Percentiles rank a stretch among this genome's conserved stretches.
Conservation (phyloP, 495 filamentous ascomycete species). For the Tuber borchii region DNA sequence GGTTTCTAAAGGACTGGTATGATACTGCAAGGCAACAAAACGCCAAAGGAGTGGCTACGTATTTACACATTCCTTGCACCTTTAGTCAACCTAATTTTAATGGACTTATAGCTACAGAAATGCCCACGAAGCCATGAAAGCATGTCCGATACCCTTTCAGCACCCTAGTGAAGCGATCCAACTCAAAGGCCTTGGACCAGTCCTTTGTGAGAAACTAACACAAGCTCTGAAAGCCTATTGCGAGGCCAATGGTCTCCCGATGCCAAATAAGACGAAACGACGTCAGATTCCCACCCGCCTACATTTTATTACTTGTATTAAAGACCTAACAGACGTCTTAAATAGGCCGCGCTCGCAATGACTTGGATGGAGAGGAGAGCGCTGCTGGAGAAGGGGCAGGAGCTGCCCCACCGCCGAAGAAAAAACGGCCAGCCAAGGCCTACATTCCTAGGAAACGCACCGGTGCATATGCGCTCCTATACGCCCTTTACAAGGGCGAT, state of each 20-base stretch:
- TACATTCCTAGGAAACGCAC: conserved; percentile 69
- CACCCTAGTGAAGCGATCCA: conserved; percentile 70
- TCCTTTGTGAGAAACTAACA: conserved; percentile 63
- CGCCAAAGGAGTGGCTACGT: conserved; percentile 61
- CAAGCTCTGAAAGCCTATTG: conserved; percentile 63
- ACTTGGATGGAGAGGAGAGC: conserved; percentile 11
- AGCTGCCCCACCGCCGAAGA: conserved; percentile 53
- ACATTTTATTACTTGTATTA: background rate
- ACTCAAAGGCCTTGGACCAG: conserved; percentile 65
- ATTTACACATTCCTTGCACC: conserved; percentile 19
- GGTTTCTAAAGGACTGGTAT: conserved; percentile 74
- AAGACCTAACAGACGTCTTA: background rate
- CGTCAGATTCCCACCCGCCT: background rate
- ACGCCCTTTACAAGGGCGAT: conserved; percentile 58
- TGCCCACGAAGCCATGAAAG: conserved; percentile 74
- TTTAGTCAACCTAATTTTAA: background rate
- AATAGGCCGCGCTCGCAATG: background rate
- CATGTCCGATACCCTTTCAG: conserved; percentile 64
- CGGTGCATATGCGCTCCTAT: conserved; percentile 66
- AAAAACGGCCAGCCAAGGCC: conserved; percentile 55
- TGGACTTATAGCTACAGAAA: conserved; percentile 57
- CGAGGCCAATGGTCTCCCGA: conserved; percentile 60
- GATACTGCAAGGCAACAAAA: conserved; percentile 66
- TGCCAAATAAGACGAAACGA: conserved; percentile 54
- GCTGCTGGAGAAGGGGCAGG: conserved; percentile 27